A percentile compares a stretch with the other conserved stretches of the same genome.
Conservation (phyloP, 148 eudicot genomes). For the Limonium bicolor region DNA sequence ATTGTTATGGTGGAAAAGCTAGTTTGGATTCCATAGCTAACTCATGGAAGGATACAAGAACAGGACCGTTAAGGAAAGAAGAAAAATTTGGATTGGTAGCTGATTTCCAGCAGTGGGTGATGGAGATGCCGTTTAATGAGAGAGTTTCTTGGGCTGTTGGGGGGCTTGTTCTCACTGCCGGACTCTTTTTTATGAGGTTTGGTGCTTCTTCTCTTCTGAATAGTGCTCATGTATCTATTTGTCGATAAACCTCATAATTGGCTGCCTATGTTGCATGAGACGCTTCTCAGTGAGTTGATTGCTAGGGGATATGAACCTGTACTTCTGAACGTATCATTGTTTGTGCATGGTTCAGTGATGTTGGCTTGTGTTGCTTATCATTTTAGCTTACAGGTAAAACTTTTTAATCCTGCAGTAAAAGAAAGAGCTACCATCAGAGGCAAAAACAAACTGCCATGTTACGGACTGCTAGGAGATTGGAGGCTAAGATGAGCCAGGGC, state of each 20-base stretch:
- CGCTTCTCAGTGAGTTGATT: no score
- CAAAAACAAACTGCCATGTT: conserved; percentile 51
- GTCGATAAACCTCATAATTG: no score
- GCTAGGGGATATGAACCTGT: no score
- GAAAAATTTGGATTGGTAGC: conserved; percentile 19
- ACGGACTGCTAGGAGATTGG: conserved; percentile 49
- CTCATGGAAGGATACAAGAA: conserved; percentile 46
- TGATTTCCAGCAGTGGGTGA: conserved; percentile 62
- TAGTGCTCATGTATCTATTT: no score
- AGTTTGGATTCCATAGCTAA: conserved; percentile 71
- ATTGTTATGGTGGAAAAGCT: conserved; percentile 84
- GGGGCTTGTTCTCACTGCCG: conserved; percentile 93
- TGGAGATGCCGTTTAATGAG: conserved; percentile 52
- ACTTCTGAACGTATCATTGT: no score
- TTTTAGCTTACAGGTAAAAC: no score
- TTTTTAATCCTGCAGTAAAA: conserved; percentile 35
- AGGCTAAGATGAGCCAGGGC: no score
- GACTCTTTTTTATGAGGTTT: conserved; percentile 81
- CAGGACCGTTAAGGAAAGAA: conserved; percentile 17
- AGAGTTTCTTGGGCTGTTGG: conserved; percentile 91
- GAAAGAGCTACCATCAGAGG: no score
- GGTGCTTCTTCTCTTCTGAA: conserved; percentile 6
- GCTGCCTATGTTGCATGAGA: no score
- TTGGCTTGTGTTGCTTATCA: no score
- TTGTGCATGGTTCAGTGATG: no score